phyloP scores from a whole-genome alignment of 306 rosid species.

The Spatholobus suberectus region DNA sequence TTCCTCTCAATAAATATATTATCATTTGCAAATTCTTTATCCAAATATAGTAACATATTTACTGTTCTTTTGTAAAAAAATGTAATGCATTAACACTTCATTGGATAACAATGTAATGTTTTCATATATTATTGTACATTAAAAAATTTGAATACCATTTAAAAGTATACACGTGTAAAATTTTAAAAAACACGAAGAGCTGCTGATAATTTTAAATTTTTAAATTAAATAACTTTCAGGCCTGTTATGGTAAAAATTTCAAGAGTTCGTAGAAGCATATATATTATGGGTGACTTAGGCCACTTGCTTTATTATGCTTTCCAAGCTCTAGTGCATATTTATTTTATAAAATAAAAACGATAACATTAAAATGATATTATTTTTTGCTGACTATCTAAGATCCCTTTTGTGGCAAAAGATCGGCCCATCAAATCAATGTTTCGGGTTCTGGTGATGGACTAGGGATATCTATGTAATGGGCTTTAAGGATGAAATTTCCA shows the following conservation, averaged over 20 bases:
- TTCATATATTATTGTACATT: background rate
- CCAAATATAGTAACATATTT: no score
- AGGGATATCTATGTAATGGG: background rate
- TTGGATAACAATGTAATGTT: background rate
- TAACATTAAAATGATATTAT: no score
- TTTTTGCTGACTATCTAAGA: background rate
- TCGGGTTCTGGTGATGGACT: background rate
- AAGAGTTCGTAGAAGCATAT: background rate
- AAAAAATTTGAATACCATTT: background rate
- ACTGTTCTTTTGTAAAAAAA: no score
- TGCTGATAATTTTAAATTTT: background rate
- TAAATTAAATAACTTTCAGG: background rate
- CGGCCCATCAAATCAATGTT: background rate
- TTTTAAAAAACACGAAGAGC: no score
- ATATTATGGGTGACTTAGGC: background rate
- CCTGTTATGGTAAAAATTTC: background rate
- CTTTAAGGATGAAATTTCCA: background rate
- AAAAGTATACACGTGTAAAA: background rate
- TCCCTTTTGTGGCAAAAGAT: background rate
- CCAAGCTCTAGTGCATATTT: no score
- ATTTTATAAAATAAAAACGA: no score
- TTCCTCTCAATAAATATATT: background rate
- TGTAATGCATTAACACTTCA: background rate
- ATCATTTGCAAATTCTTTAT: background rate
- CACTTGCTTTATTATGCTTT: background rate